Evolutionary conservation across 345 rosid species (phyloP).

Genomic region (Citrus medica): DNA sequence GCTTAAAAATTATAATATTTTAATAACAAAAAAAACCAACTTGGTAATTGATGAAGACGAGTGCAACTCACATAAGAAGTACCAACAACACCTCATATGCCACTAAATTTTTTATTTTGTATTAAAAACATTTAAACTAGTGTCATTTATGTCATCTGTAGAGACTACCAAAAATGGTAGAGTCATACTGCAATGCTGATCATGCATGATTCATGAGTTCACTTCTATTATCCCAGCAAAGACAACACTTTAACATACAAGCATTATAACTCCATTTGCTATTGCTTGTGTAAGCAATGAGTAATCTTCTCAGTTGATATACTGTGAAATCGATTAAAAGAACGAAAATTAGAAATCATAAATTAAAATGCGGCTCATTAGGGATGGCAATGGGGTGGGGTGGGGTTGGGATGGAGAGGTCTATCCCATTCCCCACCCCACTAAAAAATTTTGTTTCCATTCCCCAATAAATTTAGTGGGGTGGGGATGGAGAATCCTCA

Average conservation of each 20-base stretch:
- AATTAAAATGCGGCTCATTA: too few species aligned
- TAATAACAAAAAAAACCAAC: too few species aligned
- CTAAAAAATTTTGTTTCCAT: accelerated
- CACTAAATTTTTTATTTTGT: background rate
- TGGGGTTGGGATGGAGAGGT: too few species aligned
- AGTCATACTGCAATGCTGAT: background rate
- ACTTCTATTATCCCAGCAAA: background rate
- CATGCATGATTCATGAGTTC: background rate
- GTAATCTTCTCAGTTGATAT: too few species aligned
- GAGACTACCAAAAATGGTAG: background rate
- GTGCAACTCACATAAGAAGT: background rate
- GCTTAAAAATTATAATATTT: too few species aligned
- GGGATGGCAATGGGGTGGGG: too few species aligned
- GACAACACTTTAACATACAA: background rate
- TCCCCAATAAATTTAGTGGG: too few species aligned
- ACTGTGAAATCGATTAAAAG: too few species aligned
- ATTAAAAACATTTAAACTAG: background rate
- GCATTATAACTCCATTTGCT: too few species aligned
- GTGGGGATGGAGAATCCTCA: too few species aligned
- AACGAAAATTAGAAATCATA: too few species aligned
- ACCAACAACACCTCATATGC: background rate
- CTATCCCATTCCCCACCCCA: too few species aligned
- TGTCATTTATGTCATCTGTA: background rate
- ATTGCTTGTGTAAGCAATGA: background rate
- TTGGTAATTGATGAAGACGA: background rate